A percentile compares a stretch with the other conserved stretches of the same genome.
Evolutionary conservation across 2,329 filamentous ascomycete genomes (phyloP).

Genomic region (Alternaria tenuissima): DNA sequence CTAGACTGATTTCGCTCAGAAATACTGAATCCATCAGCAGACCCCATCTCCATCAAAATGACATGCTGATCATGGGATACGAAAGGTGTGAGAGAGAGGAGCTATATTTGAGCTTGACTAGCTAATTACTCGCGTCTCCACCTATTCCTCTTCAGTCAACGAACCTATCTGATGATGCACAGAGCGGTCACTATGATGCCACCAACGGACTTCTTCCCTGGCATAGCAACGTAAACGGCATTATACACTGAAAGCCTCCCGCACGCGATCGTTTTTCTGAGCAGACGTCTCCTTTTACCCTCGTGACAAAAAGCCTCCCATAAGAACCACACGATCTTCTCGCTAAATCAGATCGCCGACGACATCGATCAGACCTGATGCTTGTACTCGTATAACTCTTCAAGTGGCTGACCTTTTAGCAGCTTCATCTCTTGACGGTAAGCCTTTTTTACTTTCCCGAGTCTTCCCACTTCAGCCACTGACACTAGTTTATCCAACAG

Average conservation of each 20-base stretch:
- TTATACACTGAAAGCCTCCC: not conserved
- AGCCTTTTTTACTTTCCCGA: not conserved
- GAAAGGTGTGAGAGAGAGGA: not conserved
- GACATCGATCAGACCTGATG: not conserved
- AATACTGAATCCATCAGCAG: no score
- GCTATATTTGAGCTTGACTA: not conserved
- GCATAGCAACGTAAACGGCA: not conserved
- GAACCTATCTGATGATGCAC: not conserved
- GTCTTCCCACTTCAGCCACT: not conserved
- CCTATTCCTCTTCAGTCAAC: not conserved
- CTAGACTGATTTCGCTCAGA: not conserved
- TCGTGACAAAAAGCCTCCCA: not conserved
- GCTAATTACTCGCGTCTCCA: not conserved
- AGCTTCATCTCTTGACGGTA: not conserved
- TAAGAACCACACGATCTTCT: not conserved
- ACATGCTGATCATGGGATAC: not conserved
- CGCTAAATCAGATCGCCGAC: not conserved
- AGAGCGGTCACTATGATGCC: not conserved
- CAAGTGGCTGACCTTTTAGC: not conserved
- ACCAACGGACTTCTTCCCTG: not conserved
- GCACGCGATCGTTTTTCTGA: not conserved
- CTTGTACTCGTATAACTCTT: not conserved
- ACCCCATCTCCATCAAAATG: no score
- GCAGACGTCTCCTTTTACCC: not conserved
- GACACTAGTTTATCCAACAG: not conserved